A percentile compares a stretch with the other conserved stretches of the same genome.
These are phyloP conservation scores for Cyberlindnera mycetangii DNA, from an alignment of 805 yeast genomes.

Conservation along the genomic window DNA sequence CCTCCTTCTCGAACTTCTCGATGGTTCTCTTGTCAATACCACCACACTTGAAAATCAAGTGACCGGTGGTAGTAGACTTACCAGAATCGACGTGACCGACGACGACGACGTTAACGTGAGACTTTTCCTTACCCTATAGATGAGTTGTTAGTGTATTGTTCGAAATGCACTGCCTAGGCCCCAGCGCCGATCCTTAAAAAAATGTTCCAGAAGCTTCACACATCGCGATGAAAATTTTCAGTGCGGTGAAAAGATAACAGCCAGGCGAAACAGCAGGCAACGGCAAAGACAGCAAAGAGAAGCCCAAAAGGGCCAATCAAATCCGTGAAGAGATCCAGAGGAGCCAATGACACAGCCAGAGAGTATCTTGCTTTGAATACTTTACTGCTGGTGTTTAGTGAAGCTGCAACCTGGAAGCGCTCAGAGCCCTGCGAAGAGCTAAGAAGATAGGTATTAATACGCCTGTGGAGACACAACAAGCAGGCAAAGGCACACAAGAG, in stretches of 20 bases:
- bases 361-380: too few relatives aligned
- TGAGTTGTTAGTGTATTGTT: slow-evolving; percentile 16
- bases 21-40: slow-evolving; percentile 98
- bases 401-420: neutral
- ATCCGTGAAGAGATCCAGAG: too few relatives aligned
- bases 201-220: neutral
- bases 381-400: neutral
- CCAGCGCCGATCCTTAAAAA: neutral
- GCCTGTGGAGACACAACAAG: neutral
- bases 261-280: neutral
- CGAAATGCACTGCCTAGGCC: neutral
- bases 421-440: neutral
- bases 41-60: slow-evolving; percentile 99
- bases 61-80: slow-evolving; percentile 99
- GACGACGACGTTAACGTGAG: slow-evolving; percentile 99
- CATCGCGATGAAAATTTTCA: slow-evolving; percentile 6
- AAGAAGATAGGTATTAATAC: neutral
- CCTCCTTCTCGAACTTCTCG: slow-evolving; percentile 98
- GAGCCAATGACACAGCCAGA: too few relatives aligned
- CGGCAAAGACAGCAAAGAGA: neutral
- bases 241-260: neutral
- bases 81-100: slow-evolving; percentile 99
- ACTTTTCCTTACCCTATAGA: slow-evolving; percentile 85
- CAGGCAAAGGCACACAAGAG: neutral
- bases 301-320: too few relatives aligned